A percentile compares a stretch with the other conserved stretches of the same genome.
These are phyloP conservation scores for Aspergillus sergii DNA, from an alignment of 2,329 filamentous ascomycete species.

Conservation along the genomic window DNA sequence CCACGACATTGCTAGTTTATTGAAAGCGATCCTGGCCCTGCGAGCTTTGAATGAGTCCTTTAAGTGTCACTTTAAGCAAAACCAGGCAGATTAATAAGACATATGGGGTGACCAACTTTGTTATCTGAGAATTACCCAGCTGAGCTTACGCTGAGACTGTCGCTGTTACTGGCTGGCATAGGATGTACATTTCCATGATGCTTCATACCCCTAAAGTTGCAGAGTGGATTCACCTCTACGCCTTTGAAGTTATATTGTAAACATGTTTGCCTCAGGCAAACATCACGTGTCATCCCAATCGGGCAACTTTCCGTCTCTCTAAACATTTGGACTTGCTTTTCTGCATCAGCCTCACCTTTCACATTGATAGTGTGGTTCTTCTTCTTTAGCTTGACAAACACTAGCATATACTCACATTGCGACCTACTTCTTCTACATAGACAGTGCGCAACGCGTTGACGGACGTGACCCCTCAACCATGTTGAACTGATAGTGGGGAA, in stretches of 20 bases:
- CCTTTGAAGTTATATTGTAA: background rate
- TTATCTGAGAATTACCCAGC: background rate
- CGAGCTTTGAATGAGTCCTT: background rate
- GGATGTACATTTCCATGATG: background rate
- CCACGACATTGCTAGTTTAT: background rate
- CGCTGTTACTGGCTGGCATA: background rate
- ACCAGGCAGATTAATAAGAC: background rate
- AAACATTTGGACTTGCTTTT: background rate
- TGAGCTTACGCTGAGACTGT: background rate
- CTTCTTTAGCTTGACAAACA: background rate
- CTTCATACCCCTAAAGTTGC: background rate
- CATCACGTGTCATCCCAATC: conserved; percentile 10
- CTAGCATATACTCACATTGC: background rate
- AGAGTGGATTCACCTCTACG: too few relatives aligned
- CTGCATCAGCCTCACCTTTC: background rate
- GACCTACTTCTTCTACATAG: background rate
- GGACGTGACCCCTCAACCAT: background rate
- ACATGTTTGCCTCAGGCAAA: conserved; percentile 5
- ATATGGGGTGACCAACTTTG: background rate
- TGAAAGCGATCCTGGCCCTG: background rate
- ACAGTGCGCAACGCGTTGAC: background rate
- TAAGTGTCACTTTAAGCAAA: background rate
- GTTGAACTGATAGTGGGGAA: conserved; percentile 6
- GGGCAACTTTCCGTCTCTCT: conserved; percentile 3
- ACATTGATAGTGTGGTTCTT: background rate